phyloP scores from a whole-genome alignment of 192 early-diverging fungal genomes.

The Fimicolochytrium jonesii region DNA sequence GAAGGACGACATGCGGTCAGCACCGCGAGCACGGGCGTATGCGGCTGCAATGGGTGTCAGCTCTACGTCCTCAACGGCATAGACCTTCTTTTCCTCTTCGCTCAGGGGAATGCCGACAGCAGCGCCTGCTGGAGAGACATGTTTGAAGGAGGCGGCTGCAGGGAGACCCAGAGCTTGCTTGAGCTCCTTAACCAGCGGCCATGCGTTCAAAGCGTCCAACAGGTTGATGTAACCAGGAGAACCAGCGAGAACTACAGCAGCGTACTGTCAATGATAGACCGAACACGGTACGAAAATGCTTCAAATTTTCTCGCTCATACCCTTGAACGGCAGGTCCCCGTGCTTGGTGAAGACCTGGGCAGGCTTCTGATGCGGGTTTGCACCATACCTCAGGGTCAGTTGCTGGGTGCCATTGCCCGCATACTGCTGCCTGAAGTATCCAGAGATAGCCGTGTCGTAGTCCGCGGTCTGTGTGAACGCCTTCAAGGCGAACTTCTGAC shows the following conservation, averaged over 20 bases:
- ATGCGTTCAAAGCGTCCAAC: slow-evolving; percentile 94
- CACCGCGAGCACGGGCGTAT: slow-evolving; percentile 96
- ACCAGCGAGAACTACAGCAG: slow-evolving; percentile 71
- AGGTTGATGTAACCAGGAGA: slow-evolving; percentile 98
- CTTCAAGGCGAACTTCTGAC: slow-evolving; percentile 84
- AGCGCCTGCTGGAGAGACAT: slow-evolving; percentile 97
- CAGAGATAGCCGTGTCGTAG: slow-evolving; percentile 91
- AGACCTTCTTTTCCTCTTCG: slow-evolving; percentile 82
- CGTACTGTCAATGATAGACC: not conserved
- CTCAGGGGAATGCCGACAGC: slow-evolving; percentile 81
- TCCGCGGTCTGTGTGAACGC: slow-evolving; percentile 95
- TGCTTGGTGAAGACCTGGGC: slow-evolving; percentile 86
- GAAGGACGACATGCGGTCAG: slow-evolving; percentile 98
- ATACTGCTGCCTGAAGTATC: slow-evolving; percentile 94
- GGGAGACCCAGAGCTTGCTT: slow-evolving; percentile 77
- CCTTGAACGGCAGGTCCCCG: slow-evolving; percentile 77
- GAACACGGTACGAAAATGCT: not conserved
- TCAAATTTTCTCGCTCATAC: slow-evolving; percentile 7
- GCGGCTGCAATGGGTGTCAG: slow-evolving; percentile 85
- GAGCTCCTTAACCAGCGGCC: slow-evolving; percentile 97
- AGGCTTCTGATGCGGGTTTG: slow-evolving; percentile 98
- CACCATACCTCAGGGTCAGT: slow-evolving; percentile 90
- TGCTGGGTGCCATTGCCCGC: slow-evolving; percentile 64
- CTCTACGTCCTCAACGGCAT: slow-evolving; percentile 82
- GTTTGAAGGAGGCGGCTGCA: slow-evolving; percentile 98